Base-by-base conservation (phyloP, 768 basidiomycete genomes). In the Leccinum disarticulatum region DNA sequence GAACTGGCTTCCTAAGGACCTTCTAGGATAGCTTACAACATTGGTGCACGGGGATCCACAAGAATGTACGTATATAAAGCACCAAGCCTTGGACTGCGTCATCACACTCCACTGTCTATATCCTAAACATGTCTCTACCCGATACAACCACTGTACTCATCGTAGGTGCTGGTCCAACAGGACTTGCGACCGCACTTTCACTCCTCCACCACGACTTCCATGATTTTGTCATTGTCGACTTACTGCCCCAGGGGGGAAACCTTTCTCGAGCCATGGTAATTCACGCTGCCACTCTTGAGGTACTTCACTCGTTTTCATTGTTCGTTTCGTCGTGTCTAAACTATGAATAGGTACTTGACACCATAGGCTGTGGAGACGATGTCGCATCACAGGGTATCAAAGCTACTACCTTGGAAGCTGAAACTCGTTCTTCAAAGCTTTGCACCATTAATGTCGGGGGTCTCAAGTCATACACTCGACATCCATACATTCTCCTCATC, bases 301-400 rank as follows among this genome's bases (percentile, higher is more conserved):
- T 79, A 61, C 50, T 69, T 43, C 56, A 28, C 36, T 36, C 57
- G 25, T 46, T 10, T 50, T 5, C 15, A 9, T 30, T 41, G 9
- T 43, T 48, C 15, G 1, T 58, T 6, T 22, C 11, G 38, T 58
- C 8, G 71, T 79, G 27, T 66, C 71, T 48, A 17, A 81, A 74
- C 67, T 75, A 38, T 63, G 61, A 35, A 3, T 46, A 84, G 83
- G 77, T 77, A 0, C 67, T 85, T 9, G 77, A 83, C 35, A 71
- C 68, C 19, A 71, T 84, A 17, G 75, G 72, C 14, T 48, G 15
- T 63, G 61, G 77, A 2, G 74, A 80, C 3, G 51, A 65, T 0
- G 64, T 85, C 31, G 59, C 79, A n/a, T 62, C 73, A 7, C 67
- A 70, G 6, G 80, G 81, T 17, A 73, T 70, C 35, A 77, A 77